These are phyloP conservation scores for Nicotiana noctiflora DNA, from an alignment of 257 asterid species.

Conservation along the genomic window DNA sequence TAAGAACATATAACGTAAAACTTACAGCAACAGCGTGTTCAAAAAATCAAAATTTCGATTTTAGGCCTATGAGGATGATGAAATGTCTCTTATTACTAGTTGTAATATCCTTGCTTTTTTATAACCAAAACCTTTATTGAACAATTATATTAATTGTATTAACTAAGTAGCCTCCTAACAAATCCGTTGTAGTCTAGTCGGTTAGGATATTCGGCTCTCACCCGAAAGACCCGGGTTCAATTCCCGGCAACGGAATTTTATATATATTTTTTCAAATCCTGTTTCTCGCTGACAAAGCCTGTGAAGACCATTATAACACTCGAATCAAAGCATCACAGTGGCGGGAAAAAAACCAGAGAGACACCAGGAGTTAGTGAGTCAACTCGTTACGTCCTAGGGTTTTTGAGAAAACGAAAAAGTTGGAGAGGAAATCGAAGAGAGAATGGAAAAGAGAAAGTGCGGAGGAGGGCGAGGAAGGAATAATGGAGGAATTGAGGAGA, in stretches of 20 bases:
- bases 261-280: not conserved
- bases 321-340: not conserved
- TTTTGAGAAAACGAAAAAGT: constrained; percentile 16
- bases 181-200: not conserved
- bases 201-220: not conserved
- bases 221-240: not conserved
- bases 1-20: no score
- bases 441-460: constrained; percentile 40
- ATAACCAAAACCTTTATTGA: no score
- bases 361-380: not conserved
- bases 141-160: no score
- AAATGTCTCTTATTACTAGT: no score
- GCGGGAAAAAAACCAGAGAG: not conserved
- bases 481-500: constrained; percentile 60
- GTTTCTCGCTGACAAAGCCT: not conserved
- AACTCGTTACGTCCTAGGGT: constrained; percentile 28
- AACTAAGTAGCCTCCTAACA: fast-evolving
- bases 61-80: no score
- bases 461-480: constrained; percentile 23
- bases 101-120: no score
- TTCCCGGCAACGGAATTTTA: not conserved
- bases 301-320: not conserved
- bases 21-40: no score
- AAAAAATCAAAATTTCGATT: no score
- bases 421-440: not conserved